Conservation (phyloP, 257 asterid species). For the Ligustrum vulgare region DNA sequence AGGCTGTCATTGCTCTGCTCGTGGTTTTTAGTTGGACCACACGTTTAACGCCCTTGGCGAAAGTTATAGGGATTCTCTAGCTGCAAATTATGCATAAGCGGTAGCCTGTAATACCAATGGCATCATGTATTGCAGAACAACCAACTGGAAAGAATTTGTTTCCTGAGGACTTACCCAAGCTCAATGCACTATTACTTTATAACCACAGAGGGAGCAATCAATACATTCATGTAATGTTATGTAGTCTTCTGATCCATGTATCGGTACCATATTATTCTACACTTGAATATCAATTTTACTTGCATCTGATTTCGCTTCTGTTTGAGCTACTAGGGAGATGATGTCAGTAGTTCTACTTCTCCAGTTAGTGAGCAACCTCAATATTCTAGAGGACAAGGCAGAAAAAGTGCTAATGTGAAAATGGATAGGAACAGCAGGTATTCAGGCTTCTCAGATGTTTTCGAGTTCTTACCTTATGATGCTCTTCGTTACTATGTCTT, state of each 20-base stretch:
- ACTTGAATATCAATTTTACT: not conserved
- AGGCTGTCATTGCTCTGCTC: not conserved
- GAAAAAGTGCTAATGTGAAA: slow-evolving; percentile 35
- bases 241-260: not conserved
- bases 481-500: not conserved
- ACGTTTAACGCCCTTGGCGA: not conserved
- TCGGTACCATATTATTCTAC: slow-evolving; percentile 2
- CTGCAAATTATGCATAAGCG: slow-evolving; percentile 3
- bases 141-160: no score
- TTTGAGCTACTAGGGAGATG: slow-evolving; percentile 54
- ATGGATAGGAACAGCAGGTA: slow-evolving; percentile 57
- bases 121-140: no score
- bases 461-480: not conserved
- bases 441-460: slow-evolving; percentile 18
- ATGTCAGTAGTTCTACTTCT: slow-evolving; percentile 42
- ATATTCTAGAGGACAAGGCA: slow-evolving; percentile 38
- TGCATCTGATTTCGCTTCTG: slow-evolving; percentile 20
- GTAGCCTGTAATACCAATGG: not conserved
- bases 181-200: not conserved
- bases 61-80: not conserved
- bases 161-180: not conserved
- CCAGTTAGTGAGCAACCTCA: slow-evolving; percentile 39
- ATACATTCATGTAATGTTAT: not conserved
- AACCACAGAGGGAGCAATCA: not conserved
- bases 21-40: not conserved